Evolutionary conservation across 495 filamentous ascomycete species (phyloP).

Genomic region (Podospora pseudocomata): DNA sequence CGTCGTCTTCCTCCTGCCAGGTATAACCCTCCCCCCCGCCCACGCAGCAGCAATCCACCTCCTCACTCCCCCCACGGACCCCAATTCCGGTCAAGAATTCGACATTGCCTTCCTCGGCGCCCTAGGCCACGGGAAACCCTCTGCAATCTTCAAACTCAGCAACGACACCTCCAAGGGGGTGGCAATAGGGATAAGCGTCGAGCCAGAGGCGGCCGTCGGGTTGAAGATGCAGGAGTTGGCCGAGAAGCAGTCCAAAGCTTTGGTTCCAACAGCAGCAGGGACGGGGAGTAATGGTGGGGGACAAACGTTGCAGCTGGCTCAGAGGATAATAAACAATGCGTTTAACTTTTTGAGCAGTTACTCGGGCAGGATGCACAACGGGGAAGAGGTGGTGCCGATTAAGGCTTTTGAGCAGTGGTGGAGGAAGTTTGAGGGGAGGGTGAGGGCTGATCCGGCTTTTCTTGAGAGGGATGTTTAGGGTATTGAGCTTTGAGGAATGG

Average conservation of each 20-base stretch:
- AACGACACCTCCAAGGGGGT: slow-evolving; percentile 39
- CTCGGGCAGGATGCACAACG: slow-evolving; percentile 48
- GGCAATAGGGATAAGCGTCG: slow-evolving; percentile 79
- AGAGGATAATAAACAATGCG: slow-evolving; percentile 92
- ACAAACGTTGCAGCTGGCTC: slow-evolving; percentile 70
- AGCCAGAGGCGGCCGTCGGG: slow-evolving; percentile 67
- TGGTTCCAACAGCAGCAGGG: no score
- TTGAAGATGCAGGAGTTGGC: slow-evolving; percentile 57
- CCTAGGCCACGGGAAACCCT: slow-evolving; percentile 82
- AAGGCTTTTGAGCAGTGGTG: slow-evolving; percentile 96
- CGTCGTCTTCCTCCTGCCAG: slow-evolving; percentile 85
- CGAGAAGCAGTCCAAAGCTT: no score
- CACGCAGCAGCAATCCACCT: slow-evolving; percentile 89
- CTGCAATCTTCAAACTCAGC: slow-evolving; percentile 74
- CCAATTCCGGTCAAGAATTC: slow-evolving; percentile 55
- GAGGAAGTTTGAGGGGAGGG: slow-evolving; percentile 87
- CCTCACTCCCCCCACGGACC: slow-evolving; percentile 40
- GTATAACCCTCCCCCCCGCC: slow-evolving; percentile 63
- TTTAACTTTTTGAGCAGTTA: slow-evolving; percentile 96
- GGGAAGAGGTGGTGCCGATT: slow-evolving; percentile 80
- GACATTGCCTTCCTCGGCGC: slow-evolving; percentile 63
- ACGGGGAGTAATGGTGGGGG: slow-evolving; percentile 20
- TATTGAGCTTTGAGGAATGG: slow-evolving; percentile 30
- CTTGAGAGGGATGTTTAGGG: slow-evolving; percentile 65
- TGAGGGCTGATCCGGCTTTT: slow-evolving; percentile 83